Percentiles rank a stretch among this genome's conserved stretches.
Conservation (phyloP, 225 moss, liverwort and hornwort species). For the Physcomitrellopsis africana region DNA sequence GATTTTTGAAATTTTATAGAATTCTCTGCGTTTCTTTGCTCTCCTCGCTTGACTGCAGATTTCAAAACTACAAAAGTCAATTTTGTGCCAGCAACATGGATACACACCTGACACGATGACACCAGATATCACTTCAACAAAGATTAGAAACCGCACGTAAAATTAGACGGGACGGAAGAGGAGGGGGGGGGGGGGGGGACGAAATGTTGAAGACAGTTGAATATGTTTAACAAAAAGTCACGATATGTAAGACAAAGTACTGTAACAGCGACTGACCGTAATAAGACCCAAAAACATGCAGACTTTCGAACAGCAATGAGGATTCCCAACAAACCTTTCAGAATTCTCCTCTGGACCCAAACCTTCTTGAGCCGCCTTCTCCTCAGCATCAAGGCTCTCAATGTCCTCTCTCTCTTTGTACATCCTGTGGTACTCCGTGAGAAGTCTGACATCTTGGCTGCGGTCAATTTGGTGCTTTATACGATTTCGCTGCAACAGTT, state of each 20-base stretch:
- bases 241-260: not conserved
- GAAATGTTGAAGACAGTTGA: no score
- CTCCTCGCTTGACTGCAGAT: constrained; percentile 53
- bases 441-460: constrained; percentile 44
- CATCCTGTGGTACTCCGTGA: constrained; percentile 44
- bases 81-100: constrained; percentile 1
- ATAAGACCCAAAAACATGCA: constrained; percentile 15
- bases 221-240: no score
- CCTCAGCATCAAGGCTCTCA: constrained; percentile 43
- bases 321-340: constrained; percentile 43
- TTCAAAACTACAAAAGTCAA: constrained; percentile 28
- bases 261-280: constrained; percentile 1
- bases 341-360: constrained; percentile 45
- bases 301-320: constrained; percentile 17
- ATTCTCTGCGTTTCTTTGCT: constrained; percentile 45
- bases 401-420: constrained; percentile 46
- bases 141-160: constrained; percentile 16
- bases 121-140: constrained; percentile 7
- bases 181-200: no score
- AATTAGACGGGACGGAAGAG: not conserved
- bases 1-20: constrained; percentile 48
- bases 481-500: constrained; percentile 51
- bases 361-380: constrained; percentile 49
- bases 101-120: constrained; percentile 20
- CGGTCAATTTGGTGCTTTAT: constrained; percentile 45